Evolutionary conservation across 192 early-diverging fungal genomes (phyloP), one percentile per base, ranked within the genome.

Genomic region (Rhizoclosmatium sp.): DNA sequence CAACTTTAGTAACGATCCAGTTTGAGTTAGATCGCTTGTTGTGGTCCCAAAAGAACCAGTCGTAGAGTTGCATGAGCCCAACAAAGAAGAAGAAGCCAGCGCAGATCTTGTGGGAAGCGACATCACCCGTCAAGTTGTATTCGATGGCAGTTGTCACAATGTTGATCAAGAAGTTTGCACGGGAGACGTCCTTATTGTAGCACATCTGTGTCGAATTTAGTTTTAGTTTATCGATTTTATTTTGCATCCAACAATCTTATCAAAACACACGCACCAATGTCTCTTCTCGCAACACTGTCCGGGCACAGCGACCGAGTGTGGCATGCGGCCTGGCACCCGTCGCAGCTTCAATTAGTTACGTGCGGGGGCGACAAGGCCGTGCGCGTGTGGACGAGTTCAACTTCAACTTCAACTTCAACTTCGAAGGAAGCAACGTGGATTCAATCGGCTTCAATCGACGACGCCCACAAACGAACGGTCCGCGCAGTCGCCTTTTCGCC

Each of bases 391-490:
- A 88, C 88, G 70, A n/a, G n/a, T 31, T 31, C 31, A 31, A 31
- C 31, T 0, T 31, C 31, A 31, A 31, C 31, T 31, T 31, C 31
- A 31, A 31, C 31, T 31, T 31, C 31, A 31, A 31, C 31, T 31
- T 16, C 31, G n/a, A 40, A 10, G 54, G 46, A 70, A 93, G 94
- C 92, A 80, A 85, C 45, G 91, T 96, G 95, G 94, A 83, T 85
- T 40, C 94, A 92, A 84, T 83, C 91, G 41, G 90, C 91, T 41
- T 81, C 89, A 1, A 83, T 98, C 21, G 94, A 94, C 70, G 94
- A 93, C 71, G 93, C 93, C 14, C 97, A 99, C 84, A 95, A 94
- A 78, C 88, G 96, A 44, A 98, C 97, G 0, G 93, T 99, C 45
- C 93, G 97, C n/a, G 92, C 90, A 40, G 88, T 95, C 44, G 91